Base-by-base conservation (phyloP, 495 filamentous ascomycete genomes). In the Cryomyces antarcticus region DNA sequence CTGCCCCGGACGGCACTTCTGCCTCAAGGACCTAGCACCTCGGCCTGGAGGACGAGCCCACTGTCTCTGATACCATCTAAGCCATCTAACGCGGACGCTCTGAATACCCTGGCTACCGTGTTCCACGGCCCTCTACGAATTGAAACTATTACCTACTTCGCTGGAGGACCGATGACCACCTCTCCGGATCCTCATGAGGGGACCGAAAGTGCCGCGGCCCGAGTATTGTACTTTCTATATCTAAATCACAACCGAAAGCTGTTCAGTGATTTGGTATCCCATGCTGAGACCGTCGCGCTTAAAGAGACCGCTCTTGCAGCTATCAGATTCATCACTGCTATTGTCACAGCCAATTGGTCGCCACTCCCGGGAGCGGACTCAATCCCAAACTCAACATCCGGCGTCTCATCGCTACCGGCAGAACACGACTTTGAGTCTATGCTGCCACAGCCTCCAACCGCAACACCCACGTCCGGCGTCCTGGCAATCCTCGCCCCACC, bases 221-320 rank as follows among this genome's bases (percentile, higher is more conserved):
- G 75, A 37, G 60, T 63, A 5, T 57, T 78, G 1, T 77, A 72
- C 54, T 70, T 63, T 41, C 50, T 65, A 34, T 78, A 78, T 49
- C 50, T 69, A 11, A 66, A 68, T 35, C 41, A 65, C 24, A 53
- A 69, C 40, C 58, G 67, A 0, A 52, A 46, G 13, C 61, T 79
- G 49, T 80, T 70, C 67, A 49, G 54, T 6, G 52, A 69, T 39
- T 49, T 78, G 36, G 60, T 72, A 31, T 55, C 55, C 7, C 61
- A 68, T 11, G 71, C 73, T 7, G 72, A 76, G 30, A 65, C 69
- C 24, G 47, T 78, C 6, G 73, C 68, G 2, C 64, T 78, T 57
- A 68, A 66, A 46, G 73, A 78, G 28, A 54, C 62, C 9, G 73
- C 73, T 0, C 49, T 77, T 9, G 60, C 73, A 28, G 69, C 75